phyloP scores from a whole-genome alignment of 2,329 filamentous ascomycete species.

The Helotiales sp. region DNA sequence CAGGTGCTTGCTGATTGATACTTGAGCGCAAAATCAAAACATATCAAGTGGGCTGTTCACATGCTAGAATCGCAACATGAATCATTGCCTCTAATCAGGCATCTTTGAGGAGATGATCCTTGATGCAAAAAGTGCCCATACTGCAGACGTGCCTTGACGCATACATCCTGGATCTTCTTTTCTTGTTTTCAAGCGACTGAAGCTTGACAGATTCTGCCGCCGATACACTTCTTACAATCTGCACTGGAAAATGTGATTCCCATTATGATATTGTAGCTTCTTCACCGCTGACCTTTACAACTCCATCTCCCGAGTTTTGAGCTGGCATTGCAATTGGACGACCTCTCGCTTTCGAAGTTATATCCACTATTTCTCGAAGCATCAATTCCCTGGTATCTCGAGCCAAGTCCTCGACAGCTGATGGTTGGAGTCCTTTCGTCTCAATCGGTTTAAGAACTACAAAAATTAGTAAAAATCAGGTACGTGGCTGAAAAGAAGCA shows the following conservation, averaged over 20 bases:
- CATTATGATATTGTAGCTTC: slow-evolving; percentile 31
- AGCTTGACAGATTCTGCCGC: neutral
- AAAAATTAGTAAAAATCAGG: slow-evolving; percentile 22
- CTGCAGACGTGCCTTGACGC: slow-evolving; percentile 12
- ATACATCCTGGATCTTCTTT: neutral
- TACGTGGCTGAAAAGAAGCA: slow-evolving; percentile 29
- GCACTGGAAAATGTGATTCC: too few species aligned
- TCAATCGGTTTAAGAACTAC: slow-evolving; percentile 80
- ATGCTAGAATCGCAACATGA: neutral
- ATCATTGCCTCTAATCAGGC: slow-evolving; percentile 12
- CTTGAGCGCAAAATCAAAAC: too few species aligned
- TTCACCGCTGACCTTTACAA: slow-evolving; percentile 39
- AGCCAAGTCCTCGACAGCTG: slow-evolving; percentile 78
- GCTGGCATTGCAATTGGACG: slow-evolving; percentile 39
- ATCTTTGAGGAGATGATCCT: slow-evolving; percentile 22
- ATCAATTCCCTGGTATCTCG: slow-evolving; percentile 73
- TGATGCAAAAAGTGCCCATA: slow-evolving; percentile 12
- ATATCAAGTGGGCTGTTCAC: too few species aligned
- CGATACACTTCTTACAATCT: neutral
- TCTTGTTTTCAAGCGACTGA: neutral
- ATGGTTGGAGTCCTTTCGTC: slow-evolving; percentile 72
- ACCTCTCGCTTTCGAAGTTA: slow-evolving; percentile 59
- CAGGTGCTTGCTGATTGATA: too few species aligned
- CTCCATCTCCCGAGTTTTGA: slow-evolving; percentile 30
- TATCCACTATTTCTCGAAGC: slow-evolving; percentile 66